phyloP scores from a whole-genome alignment of 2,329 filamentous ascomycete genomes.

The Xylariaceae sp. region DNA sequence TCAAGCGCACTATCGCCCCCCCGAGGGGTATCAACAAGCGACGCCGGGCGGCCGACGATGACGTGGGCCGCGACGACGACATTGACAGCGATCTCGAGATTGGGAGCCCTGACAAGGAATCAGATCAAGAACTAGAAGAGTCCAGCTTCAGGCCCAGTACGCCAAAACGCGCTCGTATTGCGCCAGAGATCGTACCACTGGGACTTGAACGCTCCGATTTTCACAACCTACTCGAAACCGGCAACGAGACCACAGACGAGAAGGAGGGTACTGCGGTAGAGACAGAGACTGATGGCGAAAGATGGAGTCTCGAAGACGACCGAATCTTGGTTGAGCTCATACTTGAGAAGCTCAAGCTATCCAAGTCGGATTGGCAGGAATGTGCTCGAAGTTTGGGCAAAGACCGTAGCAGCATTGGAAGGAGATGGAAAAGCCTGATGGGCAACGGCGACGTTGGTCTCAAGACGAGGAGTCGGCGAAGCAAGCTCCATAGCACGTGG shows the following conservation, averaged over 20 bases:
- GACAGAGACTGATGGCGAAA: constrained; percentile 40
- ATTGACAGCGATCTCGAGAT: constrained; percentile 35
- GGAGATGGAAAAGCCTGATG: constrained; percentile 61
- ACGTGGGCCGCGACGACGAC: constrained; percentile 37
- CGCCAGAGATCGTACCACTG: constrained; percentile 55
- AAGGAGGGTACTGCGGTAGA: constrained; percentile 36
- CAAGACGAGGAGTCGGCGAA: constrained; percentile 44
- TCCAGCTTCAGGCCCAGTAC: constrained; percentile 40
- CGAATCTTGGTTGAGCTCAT: constrained; percentile 63
- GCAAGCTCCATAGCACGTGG: constrained; percentile 53
- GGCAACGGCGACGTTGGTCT: constrained; percentile 55
- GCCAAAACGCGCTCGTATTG: constrained; percentile 57
- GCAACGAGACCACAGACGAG: constrained; percentile 21
- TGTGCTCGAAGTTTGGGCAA: constrained; percentile 60
- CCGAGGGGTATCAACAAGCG: constrained; percentile 51
- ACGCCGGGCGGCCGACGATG: constrained; percentile 43
- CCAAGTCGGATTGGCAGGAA: constrained; percentile 63
- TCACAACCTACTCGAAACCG: constrained; percentile 41
- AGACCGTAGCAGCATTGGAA: constrained; percentile 52
- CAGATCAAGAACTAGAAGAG: constrained; percentile 16
- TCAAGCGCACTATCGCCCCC: constrained; percentile 41
- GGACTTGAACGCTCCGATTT: constrained; percentile 57
- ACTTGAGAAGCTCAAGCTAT: constrained; percentile 61
- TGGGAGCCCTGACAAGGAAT: constrained; percentile 16
- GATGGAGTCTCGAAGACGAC: constrained; percentile 62